Conservation (phyloP, 805 yeast species). For the Yarrowia phangngaensis region DNA sequence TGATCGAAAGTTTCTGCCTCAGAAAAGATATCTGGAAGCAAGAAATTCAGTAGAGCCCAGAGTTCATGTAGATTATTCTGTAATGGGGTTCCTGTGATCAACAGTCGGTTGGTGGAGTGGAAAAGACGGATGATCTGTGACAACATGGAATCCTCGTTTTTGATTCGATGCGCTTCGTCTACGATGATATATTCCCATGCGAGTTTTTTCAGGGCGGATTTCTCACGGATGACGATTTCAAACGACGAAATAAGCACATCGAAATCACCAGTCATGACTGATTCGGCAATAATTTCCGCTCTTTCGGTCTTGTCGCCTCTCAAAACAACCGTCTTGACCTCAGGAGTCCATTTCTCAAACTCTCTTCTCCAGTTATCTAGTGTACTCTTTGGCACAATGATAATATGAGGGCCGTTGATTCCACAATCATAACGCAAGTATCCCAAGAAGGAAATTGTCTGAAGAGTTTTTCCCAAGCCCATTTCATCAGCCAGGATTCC, state of each 20-base stretch:
- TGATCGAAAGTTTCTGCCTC: conserved; percentile 86
- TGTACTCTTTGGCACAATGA: conserved; percentile 93
- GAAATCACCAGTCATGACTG: conserved; percentile 67
- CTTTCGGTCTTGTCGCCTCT: conserved; percentile 91
- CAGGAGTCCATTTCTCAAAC: conserved; percentile 94
- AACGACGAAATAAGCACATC: conserved; percentile 89
- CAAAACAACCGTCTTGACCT: conserved; percentile 74
- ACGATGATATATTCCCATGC: conserved; percentile 92
- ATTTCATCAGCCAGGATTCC: conserved; percentile 97
- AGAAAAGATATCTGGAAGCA: conserved; percentile 91
- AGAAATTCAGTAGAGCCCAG: conserved; percentile 89
- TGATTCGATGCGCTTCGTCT: conserved; percentile 96
- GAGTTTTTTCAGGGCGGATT: conserved; percentile 69
- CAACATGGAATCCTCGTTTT: conserved; percentile 86
- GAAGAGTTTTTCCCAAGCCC: conserved; percentile 96
- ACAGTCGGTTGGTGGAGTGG: conserved; percentile 74
- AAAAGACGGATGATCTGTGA: conserved; percentile 90
- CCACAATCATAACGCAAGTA: conserved; percentile 73
- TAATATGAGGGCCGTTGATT: conserved; percentile 84
- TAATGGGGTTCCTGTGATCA: conserved; percentile 94
- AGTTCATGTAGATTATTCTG: conserved; percentile 93
- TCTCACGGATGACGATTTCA: conserved; percentile 90
- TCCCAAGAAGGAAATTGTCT: conserved; percentile 88
- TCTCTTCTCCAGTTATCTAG: conserved; percentile 96
- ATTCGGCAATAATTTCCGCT: conserved; percentile 52